A percentile compares a stretch with the other conserved stretches of the same genome.
Conservation (phyloP, 148 eudicot species). For the Nepenthes mirabilis region DNA sequence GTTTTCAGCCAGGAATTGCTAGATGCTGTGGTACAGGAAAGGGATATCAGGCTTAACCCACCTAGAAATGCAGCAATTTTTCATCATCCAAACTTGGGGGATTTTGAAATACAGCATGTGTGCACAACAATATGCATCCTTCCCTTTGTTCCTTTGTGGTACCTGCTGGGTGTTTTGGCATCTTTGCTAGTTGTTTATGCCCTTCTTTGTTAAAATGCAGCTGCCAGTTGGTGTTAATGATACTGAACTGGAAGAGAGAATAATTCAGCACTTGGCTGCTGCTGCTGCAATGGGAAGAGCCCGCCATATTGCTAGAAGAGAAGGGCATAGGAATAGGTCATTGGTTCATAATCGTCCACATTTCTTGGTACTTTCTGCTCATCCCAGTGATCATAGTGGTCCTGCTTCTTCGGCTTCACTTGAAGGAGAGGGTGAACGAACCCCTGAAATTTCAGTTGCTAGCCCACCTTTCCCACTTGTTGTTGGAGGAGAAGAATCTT, state of each 20-base stretch:
- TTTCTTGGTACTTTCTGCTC: slow-evolving; percentile 55
- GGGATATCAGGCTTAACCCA: slow-evolving; percentile 47
- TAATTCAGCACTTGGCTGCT: slow-evolving; percentile 95
- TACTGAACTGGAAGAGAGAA: slow-evolving; percentile 93
- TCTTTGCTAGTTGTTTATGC: background rate
- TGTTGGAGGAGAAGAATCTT: slow-evolving; percentile 43
- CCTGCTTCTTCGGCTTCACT: slow-evolving; percentile 28
- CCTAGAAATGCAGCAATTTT: slow-evolving; percentile 70
- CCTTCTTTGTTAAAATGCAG: slow-evolving; percentile 22
- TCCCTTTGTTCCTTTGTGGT: background rate
- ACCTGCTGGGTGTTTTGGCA: background rate
- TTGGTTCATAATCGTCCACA: slow-evolving; percentile 80
- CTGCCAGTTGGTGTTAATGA: slow-evolving; percentile 71
- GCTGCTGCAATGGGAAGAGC: slow-evolving; percentile 98
- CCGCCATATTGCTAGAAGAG: slow-evolving; percentile 70
- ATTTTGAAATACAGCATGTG: slow-evolving; percentile 87
- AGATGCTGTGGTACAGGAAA: slow-evolving; percentile 78
- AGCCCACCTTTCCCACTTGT: slow-evolving; percentile 27
- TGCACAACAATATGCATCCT: slow-evolving; percentile 4
- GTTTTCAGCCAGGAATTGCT: slow-evolving; percentile 79
- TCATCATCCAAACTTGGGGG: slow-evolving; percentile 80
- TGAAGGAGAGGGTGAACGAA: slow-evolving; percentile 26
- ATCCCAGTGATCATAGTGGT: slow-evolving; percentile 23
- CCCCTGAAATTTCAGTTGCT: slow-evolving; percentile 24
- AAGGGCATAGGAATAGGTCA: slow-evolving; percentile 71